Percentiles rank a stretch among this genome's conserved stretches.
Conservation (phyloP, 2,329 filamentous ascomycete species). For the Leptographium wingfieldii region DNA sequence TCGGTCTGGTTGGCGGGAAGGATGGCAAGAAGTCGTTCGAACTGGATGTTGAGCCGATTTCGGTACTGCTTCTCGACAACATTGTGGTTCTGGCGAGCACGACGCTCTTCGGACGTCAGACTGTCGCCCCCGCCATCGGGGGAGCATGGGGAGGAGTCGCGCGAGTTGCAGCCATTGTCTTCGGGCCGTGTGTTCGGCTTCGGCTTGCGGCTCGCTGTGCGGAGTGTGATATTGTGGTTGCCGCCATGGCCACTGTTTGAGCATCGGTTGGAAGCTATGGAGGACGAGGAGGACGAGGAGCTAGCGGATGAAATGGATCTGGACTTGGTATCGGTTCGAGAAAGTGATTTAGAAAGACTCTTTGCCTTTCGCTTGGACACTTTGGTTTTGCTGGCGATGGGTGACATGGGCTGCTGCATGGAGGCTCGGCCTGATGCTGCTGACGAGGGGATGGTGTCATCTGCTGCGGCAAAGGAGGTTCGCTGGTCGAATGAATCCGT, state of each 20-base stretch:
- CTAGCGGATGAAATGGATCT: conserved; percentile 5
- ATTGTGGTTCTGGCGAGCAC: conserved; percentile 24
- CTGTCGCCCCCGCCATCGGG: conserved; percentile 5
- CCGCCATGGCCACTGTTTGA: conserved; percentile 9
- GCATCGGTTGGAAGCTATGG: neutral
- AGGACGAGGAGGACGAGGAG: conserved; percentile 2
- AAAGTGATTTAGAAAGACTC: neutral
- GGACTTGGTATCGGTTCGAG: neutral
- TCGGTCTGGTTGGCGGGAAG: conserved; percentile 18
- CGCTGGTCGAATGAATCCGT: neutral
- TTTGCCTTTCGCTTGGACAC: neutral
- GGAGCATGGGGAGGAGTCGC: conserved; percentile 2
- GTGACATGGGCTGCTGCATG: neutral
- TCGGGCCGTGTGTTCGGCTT: neutral
- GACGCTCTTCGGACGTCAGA: conserved; percentile 10
- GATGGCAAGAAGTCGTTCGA: conserved; percentile 28
- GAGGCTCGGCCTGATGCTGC: neutral
- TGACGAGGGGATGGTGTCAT: neutral
- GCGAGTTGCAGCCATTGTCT: neutral
- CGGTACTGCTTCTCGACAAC: conserved; percentile 36
- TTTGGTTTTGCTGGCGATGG: neutral
- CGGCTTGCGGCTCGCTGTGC: conserved; percentile 11
- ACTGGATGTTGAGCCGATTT: conserved; percentile 32
- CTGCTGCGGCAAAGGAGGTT: neutral
- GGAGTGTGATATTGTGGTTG: conserved; percentile 12